phyloP scores from a whole-genome alignment of 2,329 filamentous ascomycete species.

The Tolypocladium tundrense region DNA sequence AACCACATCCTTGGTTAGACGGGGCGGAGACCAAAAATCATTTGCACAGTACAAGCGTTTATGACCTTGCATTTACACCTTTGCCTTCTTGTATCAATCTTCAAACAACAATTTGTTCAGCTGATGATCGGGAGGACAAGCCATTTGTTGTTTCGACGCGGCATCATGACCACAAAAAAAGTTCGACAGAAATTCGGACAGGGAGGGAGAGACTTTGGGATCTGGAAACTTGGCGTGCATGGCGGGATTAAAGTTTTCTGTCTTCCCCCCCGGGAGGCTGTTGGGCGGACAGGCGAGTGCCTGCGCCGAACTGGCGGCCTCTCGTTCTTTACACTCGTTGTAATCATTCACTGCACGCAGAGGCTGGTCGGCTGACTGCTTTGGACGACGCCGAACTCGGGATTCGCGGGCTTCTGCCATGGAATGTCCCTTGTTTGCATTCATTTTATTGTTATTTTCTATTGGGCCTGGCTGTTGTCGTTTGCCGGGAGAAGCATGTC shows the following conservation, averaged over 20 bases:
- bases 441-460: not conserved
- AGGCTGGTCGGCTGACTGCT: constrained; percentile 24
- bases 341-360: constrained; percentile 31
- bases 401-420: not conserved
- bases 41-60: constrained; percentile 24
- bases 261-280: not conserved
- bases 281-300: not conserved
- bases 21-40: constrained; percentile 21
- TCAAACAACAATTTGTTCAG: constrained; percentile 21
- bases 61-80: constrained; percentile 28
- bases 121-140: constrained; percentile 13
- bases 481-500: constrained; percentile 15
- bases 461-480: constrained; percentile 12
- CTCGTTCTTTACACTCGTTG: constrained; percentile 40
- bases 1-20: constrained; percentile 19
- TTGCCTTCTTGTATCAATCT: constrained; percentile 34
- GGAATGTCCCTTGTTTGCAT: not conserved
- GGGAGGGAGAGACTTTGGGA: constrained; percentile 4
- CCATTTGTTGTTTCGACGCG: constrained; percentile 7
- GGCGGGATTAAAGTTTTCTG: constrained; percentile 9
- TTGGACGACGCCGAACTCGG: constrained; percentile 8
- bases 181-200: constrained; percentile 6
- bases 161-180: constrained; percentile 21
- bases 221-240: constrained; percentile 14
- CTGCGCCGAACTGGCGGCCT: not conserved